Evolutionary conservation across 2,329 filamentous ascomycete species (phyloP).

Genomic region (Dryadomyces sulphureus): DNA sequence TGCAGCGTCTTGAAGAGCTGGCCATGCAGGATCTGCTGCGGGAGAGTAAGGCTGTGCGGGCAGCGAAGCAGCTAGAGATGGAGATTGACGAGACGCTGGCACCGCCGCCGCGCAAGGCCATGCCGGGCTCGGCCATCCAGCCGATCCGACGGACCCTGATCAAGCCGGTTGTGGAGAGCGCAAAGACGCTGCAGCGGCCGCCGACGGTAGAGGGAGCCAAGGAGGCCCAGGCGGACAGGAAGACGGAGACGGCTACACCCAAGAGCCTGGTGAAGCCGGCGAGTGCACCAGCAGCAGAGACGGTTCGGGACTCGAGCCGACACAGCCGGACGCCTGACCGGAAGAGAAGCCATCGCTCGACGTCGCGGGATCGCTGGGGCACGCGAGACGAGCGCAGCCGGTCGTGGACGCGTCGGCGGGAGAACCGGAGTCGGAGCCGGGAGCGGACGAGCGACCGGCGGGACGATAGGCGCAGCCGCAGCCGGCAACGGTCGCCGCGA

Average conservation of each 20-base stretch:
- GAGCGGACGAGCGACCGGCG: constrained; percentile 5
- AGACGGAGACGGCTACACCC: background rate
- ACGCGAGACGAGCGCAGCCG: constrained; percentile 15
- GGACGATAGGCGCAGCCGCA: constrained; percentile 12
- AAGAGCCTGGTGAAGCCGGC: background rate
- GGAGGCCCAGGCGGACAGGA: background rate
- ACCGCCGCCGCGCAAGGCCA: constrained; percentile 36
- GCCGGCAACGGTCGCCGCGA: background rate
- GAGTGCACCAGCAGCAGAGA: background rate
- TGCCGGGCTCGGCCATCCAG: constrained; percentile 43
- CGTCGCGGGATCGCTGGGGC: constrained; percentile 12
- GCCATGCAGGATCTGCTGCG: constrained; percentile 42
- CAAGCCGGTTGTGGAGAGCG: constrained; percentile 27
- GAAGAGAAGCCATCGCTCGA: constrained; percentile 10
- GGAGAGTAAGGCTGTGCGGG: constrained; percentile 35
- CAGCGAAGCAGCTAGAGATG: constrained; percentile 34
- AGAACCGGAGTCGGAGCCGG: constrained; percentile 2
- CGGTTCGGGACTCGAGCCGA: constrained; percentile 17
- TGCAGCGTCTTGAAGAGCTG: constrained; percentile 41
- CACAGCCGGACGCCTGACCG: constrained; percentile 15
- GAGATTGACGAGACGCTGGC: constrained; percentile 41
- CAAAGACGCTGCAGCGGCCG: constrained; percentile 16
- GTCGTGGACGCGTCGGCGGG: constrained; percentile 8
- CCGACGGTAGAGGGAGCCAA: background rate
- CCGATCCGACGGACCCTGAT: constrained; percentile 34